These are phyloP conservation scores for Exophiala sp. DNA, from an alignment of 2,329 filamentous ascomycete species.

Conservation along the genomic window DNA sequence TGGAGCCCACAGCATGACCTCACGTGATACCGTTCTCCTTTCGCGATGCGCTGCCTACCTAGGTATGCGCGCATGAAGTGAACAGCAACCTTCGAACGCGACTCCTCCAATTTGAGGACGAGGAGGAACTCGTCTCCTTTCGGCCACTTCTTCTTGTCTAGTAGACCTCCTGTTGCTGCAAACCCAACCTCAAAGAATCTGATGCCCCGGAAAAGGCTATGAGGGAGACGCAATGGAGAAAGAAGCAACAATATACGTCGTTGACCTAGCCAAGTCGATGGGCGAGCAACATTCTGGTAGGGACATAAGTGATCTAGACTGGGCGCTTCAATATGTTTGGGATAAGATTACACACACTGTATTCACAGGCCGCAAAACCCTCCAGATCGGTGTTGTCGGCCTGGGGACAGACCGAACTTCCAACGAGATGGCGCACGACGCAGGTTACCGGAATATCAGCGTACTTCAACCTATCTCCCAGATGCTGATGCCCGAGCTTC, in stretches of 20 bases:
- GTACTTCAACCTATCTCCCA: conserved; percentile 62
- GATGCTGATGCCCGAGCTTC: conserved; percentile 63
- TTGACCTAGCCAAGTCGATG: conserved; percentile 88
- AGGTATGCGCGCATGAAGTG: too few species aligned
- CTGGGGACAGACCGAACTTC: conserved; percentile 71
- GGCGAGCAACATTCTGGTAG: conserved; percentile 64
- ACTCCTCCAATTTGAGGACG: too few species aligned
- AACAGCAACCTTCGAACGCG: too few species aligned
- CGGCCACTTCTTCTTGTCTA: too few species aligned
- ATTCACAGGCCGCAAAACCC: conserved; percentile 66
- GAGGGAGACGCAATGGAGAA: conserved; percentile 75
- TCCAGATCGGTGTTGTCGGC: conserved; percentile 71
- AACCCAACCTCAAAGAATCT: too few species aligned
- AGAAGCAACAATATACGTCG: conserved; percentile 84
- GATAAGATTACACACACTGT: conserved; percentile 78
- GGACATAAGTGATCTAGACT: conserved; percentile 74
- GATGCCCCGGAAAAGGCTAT: too few species aligned
- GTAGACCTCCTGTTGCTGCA: too few species aligned
- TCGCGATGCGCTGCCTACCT: not conserved
- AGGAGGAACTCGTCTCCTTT: too few species aligned
- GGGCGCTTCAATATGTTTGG: conserved; percentile 87
- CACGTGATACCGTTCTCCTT: not conserved
- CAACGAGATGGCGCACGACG: conserved; percentile 56
- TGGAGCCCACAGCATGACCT: too few species aligned
- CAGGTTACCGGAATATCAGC: conserved; percentile 74